Conservation (phyloP, 2,329 filamentous ascomycete genomes). For the Botrytis paeoniae region DNA sequence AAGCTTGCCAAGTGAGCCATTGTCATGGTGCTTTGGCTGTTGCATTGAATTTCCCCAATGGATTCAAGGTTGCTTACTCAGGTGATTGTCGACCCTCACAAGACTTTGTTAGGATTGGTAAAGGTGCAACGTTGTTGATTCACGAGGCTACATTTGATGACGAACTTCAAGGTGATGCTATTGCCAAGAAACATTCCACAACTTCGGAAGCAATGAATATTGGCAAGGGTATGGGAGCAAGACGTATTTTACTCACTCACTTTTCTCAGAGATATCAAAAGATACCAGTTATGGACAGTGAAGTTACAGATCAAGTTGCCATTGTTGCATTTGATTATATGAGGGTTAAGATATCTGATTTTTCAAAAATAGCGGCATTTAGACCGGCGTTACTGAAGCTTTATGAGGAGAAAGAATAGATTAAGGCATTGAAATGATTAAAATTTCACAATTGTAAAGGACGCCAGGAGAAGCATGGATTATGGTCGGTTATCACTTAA, state of each 20-base stretch:
- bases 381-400: constrained; percentile 57
- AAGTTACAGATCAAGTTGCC: constrained; percentile 56
- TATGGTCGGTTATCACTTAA: background rate
- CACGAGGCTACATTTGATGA: constrained; percentile 98
- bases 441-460: background rate
- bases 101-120: constrained; percentile 67
- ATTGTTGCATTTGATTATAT: constrained; percentile 78
- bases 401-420: constrained; percentile 44
- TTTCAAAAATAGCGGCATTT: constrained; percentile 62
- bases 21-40: constrained; percentile 76
- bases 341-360: constrained; percentile 68
- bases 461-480: background rate
- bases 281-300: constrained; percentile 41
- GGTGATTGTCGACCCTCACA: constrained; percentile 84
- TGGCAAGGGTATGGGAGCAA: constrained; percentile 73
- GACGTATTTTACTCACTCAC: constrained; percentile 81
- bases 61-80: constrained; percentile 86
- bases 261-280: constrained; percentile 85
- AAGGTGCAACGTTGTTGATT: constrained; percentile 75
- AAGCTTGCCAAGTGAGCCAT: constrained; percentile 68
- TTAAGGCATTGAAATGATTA: constrained; percentile 9
- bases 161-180: constrained; percentile 72
- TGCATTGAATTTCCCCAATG: constrained; percentile 72
- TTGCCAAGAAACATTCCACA: constrained; percentile 87
- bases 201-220: constrained; percentile 80